Evolutionary conservation across 345 rosid genomes (phyloP).

Genomic region (Pelargonium nanum): DNA sequence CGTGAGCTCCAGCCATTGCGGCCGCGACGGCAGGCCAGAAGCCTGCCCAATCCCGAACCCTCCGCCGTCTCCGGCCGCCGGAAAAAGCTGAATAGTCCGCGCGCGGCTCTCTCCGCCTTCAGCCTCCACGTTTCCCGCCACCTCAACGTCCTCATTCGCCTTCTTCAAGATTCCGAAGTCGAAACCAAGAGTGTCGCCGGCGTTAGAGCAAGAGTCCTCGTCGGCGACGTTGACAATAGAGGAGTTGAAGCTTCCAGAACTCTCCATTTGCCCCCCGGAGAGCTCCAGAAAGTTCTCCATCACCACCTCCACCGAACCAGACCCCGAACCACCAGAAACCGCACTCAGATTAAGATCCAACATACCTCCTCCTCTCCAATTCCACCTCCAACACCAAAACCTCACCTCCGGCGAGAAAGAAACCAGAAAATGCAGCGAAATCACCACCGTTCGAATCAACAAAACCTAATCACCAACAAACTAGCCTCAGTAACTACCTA

Average conservation of each 20-base stretch:
- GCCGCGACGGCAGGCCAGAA: constrained; percentile 6
- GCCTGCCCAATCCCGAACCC: background rate
- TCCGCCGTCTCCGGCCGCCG: constrained; percentile 13
- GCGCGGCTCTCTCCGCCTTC: constrained; percentile 2
- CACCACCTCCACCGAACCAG: background rate
- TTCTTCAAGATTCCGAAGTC: background rate
- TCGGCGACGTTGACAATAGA: constrained; percentile 7
- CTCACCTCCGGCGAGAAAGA: too few relatives aligned
- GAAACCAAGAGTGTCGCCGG: background rate
- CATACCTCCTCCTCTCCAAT: constrained; percentile 1
- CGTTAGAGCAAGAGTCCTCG: constrained; percentile 2
- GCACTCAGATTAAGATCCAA: constrained; percentile 12
- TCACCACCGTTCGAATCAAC: too few relatives aligned
- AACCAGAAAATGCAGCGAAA: too few relatives aligned
- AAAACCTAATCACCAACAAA: too few relatives aligned
- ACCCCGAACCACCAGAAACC: background rate
- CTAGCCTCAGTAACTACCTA: too few relatives aligned
- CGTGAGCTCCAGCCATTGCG: constrained; percentile 29
- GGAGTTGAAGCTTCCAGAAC: constrained; percentile 4
- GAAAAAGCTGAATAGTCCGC: constrained; percentile 38
- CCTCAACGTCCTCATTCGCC: background rate
- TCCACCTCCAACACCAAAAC: background rate
- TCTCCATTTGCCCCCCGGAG: background rate
- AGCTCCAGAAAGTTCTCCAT: background rate
- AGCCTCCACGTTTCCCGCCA: background rate